phyloP scores from a whole-genome alignment of 208 protist genomes.

The Strigomonas culicis region DNA sequence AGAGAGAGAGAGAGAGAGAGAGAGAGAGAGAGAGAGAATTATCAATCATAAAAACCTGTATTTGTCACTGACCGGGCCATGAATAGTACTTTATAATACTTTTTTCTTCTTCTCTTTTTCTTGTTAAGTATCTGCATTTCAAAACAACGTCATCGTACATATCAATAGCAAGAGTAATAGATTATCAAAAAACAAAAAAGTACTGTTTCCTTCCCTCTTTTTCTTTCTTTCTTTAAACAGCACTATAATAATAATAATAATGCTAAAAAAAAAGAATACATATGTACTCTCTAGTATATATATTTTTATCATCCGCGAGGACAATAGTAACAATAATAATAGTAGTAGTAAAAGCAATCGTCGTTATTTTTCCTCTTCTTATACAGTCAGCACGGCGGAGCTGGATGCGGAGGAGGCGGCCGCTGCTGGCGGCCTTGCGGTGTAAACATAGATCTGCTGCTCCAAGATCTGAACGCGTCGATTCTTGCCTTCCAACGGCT shows the following conservation, averaged over 20 bases:
- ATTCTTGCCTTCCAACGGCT: no score
- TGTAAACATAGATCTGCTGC: no score
- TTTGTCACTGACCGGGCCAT: no score
- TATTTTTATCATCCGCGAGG: conserved; percentile 4
- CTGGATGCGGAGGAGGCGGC: no score
- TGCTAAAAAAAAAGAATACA: not conserved
- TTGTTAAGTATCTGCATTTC: not conserved
- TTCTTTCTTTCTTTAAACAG: no score
- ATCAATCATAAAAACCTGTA: not conserved
- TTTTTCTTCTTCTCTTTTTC: not conserved
- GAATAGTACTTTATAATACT: not conserved
- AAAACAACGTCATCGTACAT: not conserved
- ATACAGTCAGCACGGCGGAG: conserved; percentile 5
- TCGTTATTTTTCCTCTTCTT: conserved; percentile 7
- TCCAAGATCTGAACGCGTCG: no score
- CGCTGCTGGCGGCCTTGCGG: no score
- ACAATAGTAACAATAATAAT: not conserved
- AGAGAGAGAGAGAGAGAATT: conserved; percentile 1
- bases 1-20: no score
- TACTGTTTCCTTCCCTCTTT: conserved; percentile 2
- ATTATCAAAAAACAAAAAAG: conserved; percentile 13
- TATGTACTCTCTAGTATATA: conserved; percentile 3
- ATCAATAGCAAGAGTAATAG: not conserved
- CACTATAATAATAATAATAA: conserved; percentile 6
- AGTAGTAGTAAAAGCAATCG: not conserved